Conservation (phyloP, 768 basidiomycete species). For the Fistulinella prunicolor region DNA sequence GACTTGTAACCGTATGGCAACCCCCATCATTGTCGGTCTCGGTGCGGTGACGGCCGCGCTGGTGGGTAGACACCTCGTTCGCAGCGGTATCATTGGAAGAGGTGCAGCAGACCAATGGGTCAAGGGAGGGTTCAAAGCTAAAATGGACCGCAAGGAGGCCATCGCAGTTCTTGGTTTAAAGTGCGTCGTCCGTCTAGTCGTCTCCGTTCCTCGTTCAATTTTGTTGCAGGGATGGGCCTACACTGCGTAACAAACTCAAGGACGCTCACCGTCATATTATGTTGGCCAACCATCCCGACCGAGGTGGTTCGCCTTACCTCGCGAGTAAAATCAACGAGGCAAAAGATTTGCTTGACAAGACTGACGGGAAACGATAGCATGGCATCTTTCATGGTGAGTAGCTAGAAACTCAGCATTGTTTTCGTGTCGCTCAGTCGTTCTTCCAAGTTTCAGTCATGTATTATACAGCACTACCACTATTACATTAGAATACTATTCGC, state of each 20-base stretch:
- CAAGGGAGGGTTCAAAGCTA: conserved; percentile 90
- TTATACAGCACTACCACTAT: conserved; percentile 12
- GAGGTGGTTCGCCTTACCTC: conserved; percentile 96
- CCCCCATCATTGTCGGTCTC: conserved; percentile 72
- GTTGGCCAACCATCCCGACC: conserved; percentile 98
- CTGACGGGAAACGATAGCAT: conserved; percentile 47
- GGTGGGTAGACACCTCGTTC: conserved; percentile 67
- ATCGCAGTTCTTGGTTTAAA: conserved; percentile 88
- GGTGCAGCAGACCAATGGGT: conserved; percentile 77
- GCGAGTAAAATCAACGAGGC: conserved; percentile 99
- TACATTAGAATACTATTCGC: conserved; percentile 19
- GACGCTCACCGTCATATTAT: conserved; percentile 97
- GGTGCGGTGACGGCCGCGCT: conserved; percentile 76
- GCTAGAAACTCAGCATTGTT: neutral
- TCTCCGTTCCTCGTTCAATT: neutral
- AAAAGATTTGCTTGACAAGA: conserved; percentile 85
- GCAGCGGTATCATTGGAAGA: conserved; percentile 57
- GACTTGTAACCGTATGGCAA: conserved; percentile 48
- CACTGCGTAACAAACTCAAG: conserved; percentile 75
- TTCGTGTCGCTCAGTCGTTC: conserved; percentile 2
- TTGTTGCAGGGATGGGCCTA: conserved; percentile 68
- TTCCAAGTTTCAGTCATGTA: conserved; percentile 17
- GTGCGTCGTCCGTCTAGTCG: conserved; percentile 48
- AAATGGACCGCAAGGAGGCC: conserved; percentile 97
- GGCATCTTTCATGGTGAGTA: conserved; percentile 10